phyloP scores from a whole-genome alignment of 176 grass and related monocot species.

The Phoenix dactylifera region DNA sequence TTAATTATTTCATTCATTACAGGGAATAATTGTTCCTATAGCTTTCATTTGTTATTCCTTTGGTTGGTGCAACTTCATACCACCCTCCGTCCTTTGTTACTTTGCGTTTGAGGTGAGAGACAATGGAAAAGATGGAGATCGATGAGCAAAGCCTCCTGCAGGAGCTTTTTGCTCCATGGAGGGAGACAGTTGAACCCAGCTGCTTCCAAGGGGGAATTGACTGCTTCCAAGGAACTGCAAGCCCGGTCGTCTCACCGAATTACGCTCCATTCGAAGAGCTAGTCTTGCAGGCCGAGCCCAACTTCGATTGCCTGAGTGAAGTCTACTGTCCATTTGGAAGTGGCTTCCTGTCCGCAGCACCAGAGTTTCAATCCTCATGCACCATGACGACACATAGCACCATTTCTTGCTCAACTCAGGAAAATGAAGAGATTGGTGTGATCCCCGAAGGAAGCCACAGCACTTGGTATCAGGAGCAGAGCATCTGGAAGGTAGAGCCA shows the following conservation, averaged over 20 bases:
- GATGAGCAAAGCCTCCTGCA: slow-evolving; percentile 68
- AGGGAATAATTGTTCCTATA: neutral
- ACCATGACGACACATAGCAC: too few species aligned
- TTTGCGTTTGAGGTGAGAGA: slow-evolving; percentile 10
- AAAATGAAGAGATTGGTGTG: too few species aligned
- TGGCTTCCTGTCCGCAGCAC: neutral
- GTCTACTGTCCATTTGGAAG: slow-evolving; percentile 47
- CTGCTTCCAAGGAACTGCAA: slow-evolving; percentile 10
- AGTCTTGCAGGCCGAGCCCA: slow-evolving; percentile 31
- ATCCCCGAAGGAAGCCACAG: too few species aligned
- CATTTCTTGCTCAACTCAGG: too few species aligned
- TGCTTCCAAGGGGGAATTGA: slow-evolving; percentile 34
- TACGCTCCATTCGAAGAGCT: slow-evolving; percentile 2
- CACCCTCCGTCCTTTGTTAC: neutral
- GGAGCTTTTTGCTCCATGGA: slow-evolving; percentile 63
- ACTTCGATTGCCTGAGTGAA: slow-evolving; percentile 68
- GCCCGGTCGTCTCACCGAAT: too few species aligned
- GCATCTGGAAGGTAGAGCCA: neutral
- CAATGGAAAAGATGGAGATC: slow-evolving; percentile 34
- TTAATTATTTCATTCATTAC: too few species aligned
- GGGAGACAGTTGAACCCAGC: slow-evolving; percentile 35
- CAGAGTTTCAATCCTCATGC: slow-evolving; percentile 1
- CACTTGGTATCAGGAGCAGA: neutral
- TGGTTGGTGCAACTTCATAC: slow-evolving; percentile 23
- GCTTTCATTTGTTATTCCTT: neutral